Base-by-base conservation (phyloP, 2,329 filamentous ascomycete genomes). In the Colletotrichum musae region DNA sequence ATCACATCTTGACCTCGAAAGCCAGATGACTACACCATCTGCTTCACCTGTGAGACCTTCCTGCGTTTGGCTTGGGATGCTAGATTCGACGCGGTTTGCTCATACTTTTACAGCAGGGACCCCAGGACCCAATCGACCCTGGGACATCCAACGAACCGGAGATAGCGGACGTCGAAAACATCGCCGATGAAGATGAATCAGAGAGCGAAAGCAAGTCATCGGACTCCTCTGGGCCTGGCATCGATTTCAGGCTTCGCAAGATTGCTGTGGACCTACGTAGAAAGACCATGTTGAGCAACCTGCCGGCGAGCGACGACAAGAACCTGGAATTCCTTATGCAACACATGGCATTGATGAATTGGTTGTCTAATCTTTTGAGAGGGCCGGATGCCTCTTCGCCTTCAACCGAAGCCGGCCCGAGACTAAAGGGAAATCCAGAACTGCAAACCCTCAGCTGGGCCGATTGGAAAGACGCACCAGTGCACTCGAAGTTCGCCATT, bases 1-100 rank as follows among this genome's bases (percentile, higher is more conserved):
- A 5, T 10, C 28, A 10, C 10, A 39, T 6, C 3, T 5, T 5
- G 47, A 60, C 2, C 18, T 13, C 9, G 58, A 60, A 24, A 60
- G 58, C 28, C 36, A 51, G 12, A 28, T 12, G n/a, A 60, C 45
- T n/a, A 60, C 32, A 12, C 47, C 47, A 3, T 60, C 58, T 6
- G 32, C 18, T 9, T 26, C 58, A 5, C 58, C n/a, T 5, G 58
- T 51, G n/a, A 39, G 58, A 6, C 12, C 16, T 32, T 13, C 16
- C 15, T 50, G 13, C 9, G 36, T 39, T 9, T 7, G 36, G 36
- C 7, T 39, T 39, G 36, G 4, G 9, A 15, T 47, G 9, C 4
- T 16, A 15, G 13, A 47, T n/a, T n/a, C n/a, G 16, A n/a, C 43
- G 13, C n/a, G 43, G 6, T 32, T 32, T 32, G 6, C 28, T 32